A percentile compares a stretch with the other conserved stretches of the same genome.
Conservation (phyloP, 2,329 filamentous ascomycete genomes). For the Clonostachys rhizophaga region DNA sequence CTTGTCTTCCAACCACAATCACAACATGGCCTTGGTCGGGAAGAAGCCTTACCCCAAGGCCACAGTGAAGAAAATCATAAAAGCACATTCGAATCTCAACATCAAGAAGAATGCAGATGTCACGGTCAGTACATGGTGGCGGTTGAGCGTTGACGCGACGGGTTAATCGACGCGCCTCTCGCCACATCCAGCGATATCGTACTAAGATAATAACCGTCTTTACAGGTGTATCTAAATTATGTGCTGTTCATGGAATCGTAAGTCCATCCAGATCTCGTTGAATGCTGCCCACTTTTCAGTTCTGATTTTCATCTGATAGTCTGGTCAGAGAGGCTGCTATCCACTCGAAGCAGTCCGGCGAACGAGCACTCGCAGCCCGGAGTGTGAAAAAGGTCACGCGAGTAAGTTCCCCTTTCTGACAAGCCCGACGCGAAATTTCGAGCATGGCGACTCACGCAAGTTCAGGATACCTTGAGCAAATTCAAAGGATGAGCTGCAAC, state of each 20-base stretch:
- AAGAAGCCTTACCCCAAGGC: constrained; percentile 79
- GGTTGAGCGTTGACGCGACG: not conserved
- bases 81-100: constrained; percentile 77
- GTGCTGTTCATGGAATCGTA: constrained; percentile 72
- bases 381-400: constrained; percentile 75
- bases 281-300: not conserved
- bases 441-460: too few relatives aligned
- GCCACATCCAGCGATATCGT: constrained; percentile 7
- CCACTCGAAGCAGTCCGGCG: constrained; percentile 67
- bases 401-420: constrained; percentile 38
- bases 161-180: constrained; percentile 1
- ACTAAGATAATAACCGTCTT: not conserved
- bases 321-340: constrained; percentile 78
- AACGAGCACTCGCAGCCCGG: constrained; percentile 68
- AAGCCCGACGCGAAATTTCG: too few relatives aligned
- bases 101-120: constrained; percentile 85
- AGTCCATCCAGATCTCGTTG: constrained; percentile 6
- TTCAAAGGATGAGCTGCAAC: constrained; percentile 55
- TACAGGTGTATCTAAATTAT: constrained; percentile 79
- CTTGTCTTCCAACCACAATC: not conserved
- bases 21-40: constrained; percentile 32
- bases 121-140: constrained; percentile 49
- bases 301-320: constrained; percentile 30
- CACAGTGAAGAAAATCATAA: constrained; percentile 84
- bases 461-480: constrained; percentile 59